Base-by-base conservation (phyloP, 106 monocot genomes). In the Alisma plantagoaquatica region DNA sequence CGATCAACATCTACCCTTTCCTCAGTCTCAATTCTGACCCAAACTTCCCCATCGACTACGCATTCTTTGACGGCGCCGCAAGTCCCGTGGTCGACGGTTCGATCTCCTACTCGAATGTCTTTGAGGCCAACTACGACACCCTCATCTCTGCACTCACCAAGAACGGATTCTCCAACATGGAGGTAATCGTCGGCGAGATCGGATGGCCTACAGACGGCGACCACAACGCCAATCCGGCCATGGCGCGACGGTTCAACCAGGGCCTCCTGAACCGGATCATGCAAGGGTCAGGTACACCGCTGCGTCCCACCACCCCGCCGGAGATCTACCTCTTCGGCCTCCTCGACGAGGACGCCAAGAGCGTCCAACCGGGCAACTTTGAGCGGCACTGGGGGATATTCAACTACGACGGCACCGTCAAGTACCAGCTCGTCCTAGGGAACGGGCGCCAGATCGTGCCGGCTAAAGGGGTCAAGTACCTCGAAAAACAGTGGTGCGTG, bases 1-100 rank as follows among this genome's bases (percentile, higher is more conserved):
- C 75, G 50, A 74, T 96, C 70, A 96, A 96, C 83, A 96, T 96
- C 72, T 96, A 96, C 84, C 88, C 94, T 24, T 96, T 96, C 67
- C 84, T 96, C 63, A 75, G 75, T 73, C 81, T 88, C 66, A 54
- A 88, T 62, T 70, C 73, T 49, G 94, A 96, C 62, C 81, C 88
- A 10, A 29, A 96, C 71, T 96, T 88, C 81, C 94, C 94, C 28
- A 7, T 75, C 63, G 83, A 94, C 59, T 88, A 70, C 63, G 93
- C 87, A 62, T 94, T 81, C 67, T 84, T 91, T 69, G 25, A 31
- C 30, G 69, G 70, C 56, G 27, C 44, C 21, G 25, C 66, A 16
- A 43, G 64, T 20, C 79, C 83, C 21, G 43, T 93, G 7, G 79
- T 87, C 28, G 93, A 93, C 53, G 93, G 93, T n/a, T 8, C 66